These are phyloP conservation scores for Pseudogymnoascus sp. DNA, from an alignment of 2,329 filamentous ascomycete genomes.

Conservation along the genomic window DNA sequence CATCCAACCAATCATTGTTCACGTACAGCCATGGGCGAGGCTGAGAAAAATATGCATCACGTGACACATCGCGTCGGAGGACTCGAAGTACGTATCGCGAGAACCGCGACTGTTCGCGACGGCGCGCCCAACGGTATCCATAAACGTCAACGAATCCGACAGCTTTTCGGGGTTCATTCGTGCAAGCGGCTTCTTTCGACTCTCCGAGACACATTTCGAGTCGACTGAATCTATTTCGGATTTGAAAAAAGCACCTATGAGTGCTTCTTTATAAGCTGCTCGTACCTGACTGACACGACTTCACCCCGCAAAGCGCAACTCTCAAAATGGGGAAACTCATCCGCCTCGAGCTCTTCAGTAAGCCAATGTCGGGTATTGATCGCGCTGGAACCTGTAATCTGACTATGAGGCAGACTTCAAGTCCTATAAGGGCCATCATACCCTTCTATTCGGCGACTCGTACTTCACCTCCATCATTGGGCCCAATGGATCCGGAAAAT, in stretches of 20 bases:
- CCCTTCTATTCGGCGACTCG: conserved; percentile 88
- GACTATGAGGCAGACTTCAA: conserved; percentile 69
- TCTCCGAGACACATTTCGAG: not conserved
- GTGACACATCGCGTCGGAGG: not conserved
- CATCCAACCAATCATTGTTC: conserved; percentile 3
- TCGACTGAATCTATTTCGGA: not conserved
- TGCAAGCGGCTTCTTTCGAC: not conserved
- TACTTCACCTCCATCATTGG: conserved; percentile 99
- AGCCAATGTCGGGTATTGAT: conserved; percentile 28
- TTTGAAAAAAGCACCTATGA: not conserved
- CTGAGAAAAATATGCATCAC: not conserved
- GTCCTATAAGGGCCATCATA: conserved; percentile 96
- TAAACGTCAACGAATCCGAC: conserved; percentile 3
- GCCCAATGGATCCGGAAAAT: conserved; percentile 98
- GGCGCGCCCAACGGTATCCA: not conserved
- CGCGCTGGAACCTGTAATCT: conserved; percentile 12
- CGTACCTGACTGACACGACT: not conserved
- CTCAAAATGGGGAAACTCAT: conserved; percentile 89
- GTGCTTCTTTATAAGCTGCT: not conserved
- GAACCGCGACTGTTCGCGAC: conserved; percentile 6
- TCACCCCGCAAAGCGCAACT: conserved; percentile 18
- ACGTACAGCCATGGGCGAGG: conserved; percentile 2
- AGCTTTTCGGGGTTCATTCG: not conserved
- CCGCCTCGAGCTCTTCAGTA: conserved; percentile 88
- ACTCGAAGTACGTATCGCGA: not conserved